These are phyloP conservation scores for Neonectria sp. DNA, from an alignment of 2,329 filamentous ascomycete genomes.

Conservation along the genomic window DNA sequence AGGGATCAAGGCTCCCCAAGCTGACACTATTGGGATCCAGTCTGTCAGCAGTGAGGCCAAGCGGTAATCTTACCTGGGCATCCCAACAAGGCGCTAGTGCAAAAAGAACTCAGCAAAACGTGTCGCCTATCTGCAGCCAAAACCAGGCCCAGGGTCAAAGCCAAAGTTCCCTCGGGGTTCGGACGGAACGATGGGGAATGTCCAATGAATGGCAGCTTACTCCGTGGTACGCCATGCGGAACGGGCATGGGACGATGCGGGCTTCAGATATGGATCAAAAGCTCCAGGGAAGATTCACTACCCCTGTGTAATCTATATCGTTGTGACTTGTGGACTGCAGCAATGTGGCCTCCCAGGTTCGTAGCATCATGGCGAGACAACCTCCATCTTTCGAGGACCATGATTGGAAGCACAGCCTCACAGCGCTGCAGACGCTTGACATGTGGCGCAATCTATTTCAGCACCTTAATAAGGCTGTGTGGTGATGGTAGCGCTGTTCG, in stretches of 20 bases:
- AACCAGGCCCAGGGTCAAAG: neutral
- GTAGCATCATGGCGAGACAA: neutral
- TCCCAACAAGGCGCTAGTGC: neutral
- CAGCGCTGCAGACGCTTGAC: neutral
- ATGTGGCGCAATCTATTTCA: neutral
- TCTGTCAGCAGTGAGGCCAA: neutral
- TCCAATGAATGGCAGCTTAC: neutral
- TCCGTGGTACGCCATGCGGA: neutral
- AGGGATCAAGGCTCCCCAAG: neutral
- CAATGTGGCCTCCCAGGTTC: no score
- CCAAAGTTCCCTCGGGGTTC: neutral
- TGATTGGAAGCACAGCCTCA: neutral
- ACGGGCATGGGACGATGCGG: neutral
- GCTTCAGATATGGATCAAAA: neutral
- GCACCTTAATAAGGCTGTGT: neutral
- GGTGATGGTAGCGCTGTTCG: neutral
- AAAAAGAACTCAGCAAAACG: neutral
- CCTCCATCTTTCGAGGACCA: neutral
- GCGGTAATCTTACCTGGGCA: constrained; percentile 2
- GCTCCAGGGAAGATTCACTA: neutral
- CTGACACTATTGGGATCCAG: neutral
- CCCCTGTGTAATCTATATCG: neutral
- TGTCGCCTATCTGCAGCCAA: constrained; percentile 2
- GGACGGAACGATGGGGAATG: neutral
- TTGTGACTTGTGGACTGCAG: neutral